phyloP scores from a whole-genome alignment of 257 asterid species.

The Echium plantagineum region DNA sequence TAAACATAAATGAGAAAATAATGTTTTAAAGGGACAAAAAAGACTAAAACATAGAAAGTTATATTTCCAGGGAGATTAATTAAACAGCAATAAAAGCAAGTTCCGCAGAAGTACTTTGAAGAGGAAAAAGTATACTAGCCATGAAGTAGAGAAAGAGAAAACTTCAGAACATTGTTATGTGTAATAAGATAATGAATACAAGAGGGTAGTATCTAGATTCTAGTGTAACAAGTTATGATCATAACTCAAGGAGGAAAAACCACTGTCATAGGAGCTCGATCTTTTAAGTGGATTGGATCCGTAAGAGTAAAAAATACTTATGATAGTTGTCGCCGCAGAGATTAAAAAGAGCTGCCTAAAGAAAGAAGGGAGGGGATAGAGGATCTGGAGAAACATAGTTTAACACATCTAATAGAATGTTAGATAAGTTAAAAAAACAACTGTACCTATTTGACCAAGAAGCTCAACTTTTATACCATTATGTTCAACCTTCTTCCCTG shows the following conservation, averaged over 20 bases:
- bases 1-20: not conserved
- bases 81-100: no score
- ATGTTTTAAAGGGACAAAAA: no score
- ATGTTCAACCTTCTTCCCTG: constrained; percentile 98
- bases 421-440: not conserved
- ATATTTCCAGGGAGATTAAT: no score
- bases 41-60: no score
- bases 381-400: not conserved
- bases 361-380: not conserved
- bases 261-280: not conserved
- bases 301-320: not conserved
- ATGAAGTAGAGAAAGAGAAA: no score
- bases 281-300: not conserved
- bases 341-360: not conserved
- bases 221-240: not conserved
- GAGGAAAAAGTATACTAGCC: no score
- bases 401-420: not conserved
- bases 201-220: no score
- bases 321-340: not conserved
- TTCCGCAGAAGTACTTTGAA: no score
- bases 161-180: no score
- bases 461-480: constrained; percentile 97
- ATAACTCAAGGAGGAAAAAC: not conserved
- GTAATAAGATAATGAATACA: no score
- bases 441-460: constrained; percentile 95